Conservation (phyloP, 805 yeast species). For the Starmerella bombi region DNA sequence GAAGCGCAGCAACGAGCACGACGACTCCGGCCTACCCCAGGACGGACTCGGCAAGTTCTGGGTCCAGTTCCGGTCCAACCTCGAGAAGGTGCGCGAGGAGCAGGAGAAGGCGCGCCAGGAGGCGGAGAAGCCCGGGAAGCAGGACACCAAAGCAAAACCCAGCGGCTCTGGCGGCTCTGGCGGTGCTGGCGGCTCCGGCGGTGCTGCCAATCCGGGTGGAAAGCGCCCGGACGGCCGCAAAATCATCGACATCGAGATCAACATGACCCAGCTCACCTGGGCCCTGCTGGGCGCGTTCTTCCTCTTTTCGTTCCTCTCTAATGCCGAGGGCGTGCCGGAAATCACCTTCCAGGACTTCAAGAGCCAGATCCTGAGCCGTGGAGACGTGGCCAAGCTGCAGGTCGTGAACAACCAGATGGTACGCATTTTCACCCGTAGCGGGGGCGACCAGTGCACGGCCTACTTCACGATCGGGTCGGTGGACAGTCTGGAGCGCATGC, state of each 20-base stretch:
- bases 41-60: background rate
- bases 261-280: conserved; percentile 21
- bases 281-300: conserved; percentile 17
- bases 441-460: conserved; percentile 35
- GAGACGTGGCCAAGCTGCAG: conserved; percentile 57
- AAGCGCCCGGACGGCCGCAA: conserved; percentile 1
- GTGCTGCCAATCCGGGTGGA: background rate
- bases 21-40: background rate
- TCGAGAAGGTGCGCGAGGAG: conserved; percentile 2
- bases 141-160: background rate
- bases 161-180: background rate
- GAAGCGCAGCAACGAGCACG: background rate
- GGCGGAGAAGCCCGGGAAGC: background rate
- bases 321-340: conserved; percentile 22
- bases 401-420: conserved; percentile 66
- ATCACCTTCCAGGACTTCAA: conserved; percentile 74
- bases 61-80: conserved; percentile 7
- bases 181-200: background rate
- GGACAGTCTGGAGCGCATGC: conserved; percentile 70
- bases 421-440: conserved; percentile 22
- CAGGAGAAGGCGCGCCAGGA: background rate
- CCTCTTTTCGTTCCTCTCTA: conserved; percentile 18
- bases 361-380: conserved; percentile 60
- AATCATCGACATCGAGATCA: conserved; percentile 20
- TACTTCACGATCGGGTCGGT: conserved; percentile 80